A percentile compares a stretch with the other conserved stretches of the same genome.
Conservation (phyloP, 169 alveolate genomes). For the Plasmodium knowlesi region DNA sequence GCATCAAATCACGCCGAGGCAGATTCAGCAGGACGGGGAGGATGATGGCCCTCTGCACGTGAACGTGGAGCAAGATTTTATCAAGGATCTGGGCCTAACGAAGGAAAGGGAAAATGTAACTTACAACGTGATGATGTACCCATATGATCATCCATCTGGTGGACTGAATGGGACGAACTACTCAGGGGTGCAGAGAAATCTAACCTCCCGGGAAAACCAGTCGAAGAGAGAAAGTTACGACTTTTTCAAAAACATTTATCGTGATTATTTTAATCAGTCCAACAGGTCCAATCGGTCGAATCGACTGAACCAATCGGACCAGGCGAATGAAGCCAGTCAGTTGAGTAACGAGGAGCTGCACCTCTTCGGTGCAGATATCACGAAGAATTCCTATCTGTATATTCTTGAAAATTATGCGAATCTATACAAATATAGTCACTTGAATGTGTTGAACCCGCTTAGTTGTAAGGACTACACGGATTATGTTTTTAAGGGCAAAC, state of each 20-base stretch:
- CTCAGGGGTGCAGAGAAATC: neutral
- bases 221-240: neutral
- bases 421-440: neutral
- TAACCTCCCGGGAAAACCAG: neutral
- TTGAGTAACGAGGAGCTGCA: neutral
- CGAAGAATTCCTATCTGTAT: slow-evolving; percentile 20
- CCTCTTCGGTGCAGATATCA: slow-evolving; percentile 49
- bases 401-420: slow-evolving; percentile 32
- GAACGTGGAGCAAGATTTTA: slow-evolving; percentile 26
- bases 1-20: neutral
- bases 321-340: neutral
- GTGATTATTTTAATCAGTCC: neutral
- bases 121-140: neutral
- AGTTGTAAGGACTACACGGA: slow-evolving; percentile 39
- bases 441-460: neutral
- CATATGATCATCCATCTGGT: neutral
- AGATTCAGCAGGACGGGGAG: neutral
- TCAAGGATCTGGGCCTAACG: slow-evolving; percentile 19
- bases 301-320: neutral
- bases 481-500: slow-evolving; percentile 29
- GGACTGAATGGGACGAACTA: neutral
- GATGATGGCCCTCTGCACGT: slow-evolving; percentile 1
- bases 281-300: neutral
- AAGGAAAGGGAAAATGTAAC: slow-evolving; percentile 1
- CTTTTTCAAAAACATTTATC: slow-evolving; percentile 25